Evolutionary conservation across 352 stramenopile genomes (phyloP), one percentile per base, ranked within the genome.

Genomic region (Globisporangium yorkense): DNA sequence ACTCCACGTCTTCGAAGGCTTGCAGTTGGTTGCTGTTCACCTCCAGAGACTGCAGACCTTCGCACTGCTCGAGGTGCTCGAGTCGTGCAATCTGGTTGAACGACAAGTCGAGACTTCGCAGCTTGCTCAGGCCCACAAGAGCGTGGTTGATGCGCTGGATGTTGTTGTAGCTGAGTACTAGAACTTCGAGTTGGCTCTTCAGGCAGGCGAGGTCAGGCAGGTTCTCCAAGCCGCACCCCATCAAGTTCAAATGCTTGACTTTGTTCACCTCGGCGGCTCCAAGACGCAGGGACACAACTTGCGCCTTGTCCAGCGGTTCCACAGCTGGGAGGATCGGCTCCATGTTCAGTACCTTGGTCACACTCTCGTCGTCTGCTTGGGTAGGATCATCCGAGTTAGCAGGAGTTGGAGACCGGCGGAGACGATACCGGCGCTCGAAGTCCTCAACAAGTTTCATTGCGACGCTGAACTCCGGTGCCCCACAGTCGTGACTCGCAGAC

Each of bases 141-240:
- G 64, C 70, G 2, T 53, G 15, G 20, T 72, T 65, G 0, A 84
- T 71, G 16, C 21, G 51, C 54, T 76, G 65, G 24, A 94, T 80
- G 40, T 72, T 71, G 51, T 94, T 94, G 63, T 91, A 86, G 31
- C 76, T 88, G 3, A 94, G 54, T 1, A 92, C 68, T 8, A 94
- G 56, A 0, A 75, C 64, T 56, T 94, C 72, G 0, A 94, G 67
- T 9, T 71, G 57, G 29, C 71, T 63, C 45, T 66, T 73, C 20
- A 79, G 16, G 7, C 49, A 49, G 2, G 51, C 65, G 20, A 86
- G 21, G 29, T 85, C 69, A 5, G 80, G 77, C 48, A 92, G 74
- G 1, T 46, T 41, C 12, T 84, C 73, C 1, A 92, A 61, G 0
- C 65, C 62, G 41, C 77, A 90, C 0, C 76, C 76, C 50, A 87